phyloP scores from a whole-genome alignment of 169 alveolate genomes.

The Amoebophrya sp. region DNA sequence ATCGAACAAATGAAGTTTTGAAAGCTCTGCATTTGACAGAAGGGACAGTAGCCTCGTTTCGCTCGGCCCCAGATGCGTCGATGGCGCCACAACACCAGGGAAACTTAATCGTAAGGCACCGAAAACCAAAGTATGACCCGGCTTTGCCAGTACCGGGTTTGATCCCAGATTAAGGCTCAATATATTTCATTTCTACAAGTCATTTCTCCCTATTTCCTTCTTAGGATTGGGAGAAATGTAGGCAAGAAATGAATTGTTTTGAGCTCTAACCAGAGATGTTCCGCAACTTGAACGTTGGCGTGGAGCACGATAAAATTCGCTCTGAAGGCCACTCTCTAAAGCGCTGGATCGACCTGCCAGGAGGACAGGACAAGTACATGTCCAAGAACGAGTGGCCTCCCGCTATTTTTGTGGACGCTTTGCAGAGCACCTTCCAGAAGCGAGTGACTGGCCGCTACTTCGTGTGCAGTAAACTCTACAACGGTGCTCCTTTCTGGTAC shows the following conservation, averaged over 20 bases:
- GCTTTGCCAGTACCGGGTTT: not conserved
- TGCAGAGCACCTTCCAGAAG: not conserved
- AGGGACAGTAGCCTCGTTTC: not conserved
- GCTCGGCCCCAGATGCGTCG: not conserved
- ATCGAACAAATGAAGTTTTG: no score
- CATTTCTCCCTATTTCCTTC: no score
- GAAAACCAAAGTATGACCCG: not conserved
- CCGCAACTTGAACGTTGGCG: not conserved
- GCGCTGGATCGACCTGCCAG: not conserved
- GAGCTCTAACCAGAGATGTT: constrained; percentile 17
- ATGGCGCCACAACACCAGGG: constrained; percentile 21
- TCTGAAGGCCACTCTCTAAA: not conserved
- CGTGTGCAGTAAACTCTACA: not conserved
- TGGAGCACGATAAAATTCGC: not conserved
- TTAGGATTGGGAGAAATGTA: no score
- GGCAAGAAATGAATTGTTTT: no score
- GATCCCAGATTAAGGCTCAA: no score
- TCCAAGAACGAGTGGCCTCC: not conserved
- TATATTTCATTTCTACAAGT: no score
- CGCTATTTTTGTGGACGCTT: not conserved
- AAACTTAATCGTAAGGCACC: not conserved
- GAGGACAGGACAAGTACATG: not conserved
- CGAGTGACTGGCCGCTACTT: not conserved
- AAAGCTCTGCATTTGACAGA: not conserved
- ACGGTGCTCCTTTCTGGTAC: not conserved